Evolutionary conservation across 352 stramenopile genomes (phyloP).

Genomic region (Chrysophaeum taylorii): DNA sequence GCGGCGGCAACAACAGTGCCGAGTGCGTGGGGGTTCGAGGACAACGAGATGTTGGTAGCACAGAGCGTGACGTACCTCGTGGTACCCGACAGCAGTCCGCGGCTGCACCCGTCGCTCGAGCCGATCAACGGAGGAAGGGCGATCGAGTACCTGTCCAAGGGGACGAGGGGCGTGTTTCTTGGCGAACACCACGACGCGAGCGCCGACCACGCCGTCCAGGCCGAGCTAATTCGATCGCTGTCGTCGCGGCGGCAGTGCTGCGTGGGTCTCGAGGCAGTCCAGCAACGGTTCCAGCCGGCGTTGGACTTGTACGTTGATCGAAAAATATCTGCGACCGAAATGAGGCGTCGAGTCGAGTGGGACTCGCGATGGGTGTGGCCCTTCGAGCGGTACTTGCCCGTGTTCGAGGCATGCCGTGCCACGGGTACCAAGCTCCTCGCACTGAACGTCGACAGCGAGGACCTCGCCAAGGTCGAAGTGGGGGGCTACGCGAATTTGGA

Average conservation of each 20-base stretch:
- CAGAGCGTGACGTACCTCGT: background rate
- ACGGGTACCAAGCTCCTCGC: slow-evolving; percentile 37
- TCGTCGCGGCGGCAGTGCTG: slow-evolving; percentile 24
- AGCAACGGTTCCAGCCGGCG: slow-evolving; percentile 40
- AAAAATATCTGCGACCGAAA: slow-evolving; percentile 32
- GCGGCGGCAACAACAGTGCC: no score
- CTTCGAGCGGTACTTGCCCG: slow-evolving; percentile 39
- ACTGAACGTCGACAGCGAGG: slow-evolving; percentile 48
- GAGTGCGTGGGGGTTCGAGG: no score
- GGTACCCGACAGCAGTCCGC: background rate
- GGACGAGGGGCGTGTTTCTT: slow-evolving; percentile 14
- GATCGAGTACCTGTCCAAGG: background rate
- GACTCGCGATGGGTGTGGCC: slow-evolving; percentile 43
- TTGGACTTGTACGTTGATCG: slow-evolving; percentile 38
- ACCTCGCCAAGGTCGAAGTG: slow-evolving; percentile 39
- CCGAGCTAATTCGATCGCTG: slow-evolving; percentile 32
- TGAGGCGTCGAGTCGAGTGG: slow-evolving; percentile 37
- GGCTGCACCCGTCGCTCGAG: background rate
- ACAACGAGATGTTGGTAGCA: no score
- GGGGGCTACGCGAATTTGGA: slow-evolving; percentile 34
- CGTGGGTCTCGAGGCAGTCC: slow-evolving; percentile 45
- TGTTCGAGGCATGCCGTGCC: slow-evolving; percentile 38
- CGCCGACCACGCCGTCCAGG: slow-evolving; percentile 41
- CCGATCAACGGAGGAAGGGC: background rate
- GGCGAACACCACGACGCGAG: slow-evolving; percentile 50